Base-by-base conservation (phyloP, 2,329 filamentous ascomycete species). In the Pseudogymnoascus sp. region DNA sequence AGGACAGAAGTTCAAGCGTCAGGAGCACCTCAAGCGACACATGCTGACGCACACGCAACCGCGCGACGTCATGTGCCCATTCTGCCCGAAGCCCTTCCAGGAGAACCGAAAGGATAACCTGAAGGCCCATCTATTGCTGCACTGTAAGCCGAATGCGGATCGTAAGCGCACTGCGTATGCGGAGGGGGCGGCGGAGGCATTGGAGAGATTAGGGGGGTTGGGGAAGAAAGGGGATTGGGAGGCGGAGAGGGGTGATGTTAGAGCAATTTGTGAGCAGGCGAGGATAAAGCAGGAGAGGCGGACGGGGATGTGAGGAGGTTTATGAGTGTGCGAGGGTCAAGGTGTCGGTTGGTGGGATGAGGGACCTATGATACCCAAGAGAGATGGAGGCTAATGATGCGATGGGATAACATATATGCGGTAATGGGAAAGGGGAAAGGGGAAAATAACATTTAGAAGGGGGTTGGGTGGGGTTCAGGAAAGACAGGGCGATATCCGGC, bases 21-120 rank as follows among this genome's bases (percentile, higher is more conserved):
- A 76, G 61, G 77, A 79, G 63, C 77, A 79, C 60, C 67, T 78
- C 15, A 77, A 77, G 68, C 69, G 77, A 9, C 77, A 79, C 64
- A 74, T 75, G 69, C 75, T 73, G 66, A 77, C 72, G 13, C 76
- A 78, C 60, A 35, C 34, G 9, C 23, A 60, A 5, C n/a, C 41
- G 1, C 41, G 59, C 7, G 58, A 15, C 2, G 62, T 59, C 41
- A 34, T 28, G 7, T 69, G 67, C 28, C 56, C 52, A 18, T 67
- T 67, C 23, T 69, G 67, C 37, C 1, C 38, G 1, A 63, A 64
- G 12, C 7, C 23, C 1, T 68, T 69, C 37, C 41, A 48, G 23
- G 41, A 48, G 41, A 62, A 62, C 13, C 61, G 68, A 3, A 59
- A 61, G 2, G 68, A 69, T 61, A 69, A 69, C 23, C 52, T 67